Evolutionary conservation across 257 asterid genomes (phyloP).

Genomic region (Lycium barbarum): DNA sequence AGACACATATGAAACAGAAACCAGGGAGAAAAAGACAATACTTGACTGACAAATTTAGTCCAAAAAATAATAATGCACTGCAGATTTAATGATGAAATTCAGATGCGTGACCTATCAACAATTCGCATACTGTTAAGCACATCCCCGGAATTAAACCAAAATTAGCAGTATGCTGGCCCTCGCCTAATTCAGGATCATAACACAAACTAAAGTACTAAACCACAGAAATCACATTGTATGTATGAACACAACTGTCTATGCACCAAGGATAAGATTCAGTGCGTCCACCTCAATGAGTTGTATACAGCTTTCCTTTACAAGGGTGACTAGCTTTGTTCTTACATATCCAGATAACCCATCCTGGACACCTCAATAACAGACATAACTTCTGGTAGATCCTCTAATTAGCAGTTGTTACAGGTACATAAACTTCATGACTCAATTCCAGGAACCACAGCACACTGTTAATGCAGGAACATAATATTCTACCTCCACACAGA

Average conservation of each 20-base stretch:
- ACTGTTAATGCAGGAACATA: not conserved
- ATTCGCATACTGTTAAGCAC: not conserved
- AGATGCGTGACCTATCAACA: not conserved
- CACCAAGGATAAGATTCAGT: not conserved
- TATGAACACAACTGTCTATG: not conserved
- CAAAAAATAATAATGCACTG: not conserved
- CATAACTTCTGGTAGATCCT: conserved; percentile 8
- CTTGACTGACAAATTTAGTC: not conserved
- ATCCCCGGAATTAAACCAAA: not conserved
- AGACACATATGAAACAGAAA: not conserved
- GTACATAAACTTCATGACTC: not conserved
- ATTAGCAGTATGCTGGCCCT: not conserved
- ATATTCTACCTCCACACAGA: not conserved
- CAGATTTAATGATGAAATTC: not conserved
- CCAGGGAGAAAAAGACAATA: conserved; percentile 10
- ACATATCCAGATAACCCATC: not conserved
- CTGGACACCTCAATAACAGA: not conserved
- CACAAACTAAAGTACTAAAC: not conserved
- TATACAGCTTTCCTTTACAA: not conserved
- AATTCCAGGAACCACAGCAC: conserved; percentile 12
- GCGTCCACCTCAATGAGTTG: conserved; percentile 7
- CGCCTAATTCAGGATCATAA: conserved; percentile 1
- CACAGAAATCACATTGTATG: conserved; percentile 6
- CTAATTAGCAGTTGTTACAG: not conserved
- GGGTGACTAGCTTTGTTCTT: not conserved